Percentiles rank a stretch among this genome's conserved stretches.
These are phyloP conservation scores for Gaeumannomyces sp. DNA, from an alignment of 2,329 filamentous ascomycete genomes.

Conservation along the genomic window DNA sequence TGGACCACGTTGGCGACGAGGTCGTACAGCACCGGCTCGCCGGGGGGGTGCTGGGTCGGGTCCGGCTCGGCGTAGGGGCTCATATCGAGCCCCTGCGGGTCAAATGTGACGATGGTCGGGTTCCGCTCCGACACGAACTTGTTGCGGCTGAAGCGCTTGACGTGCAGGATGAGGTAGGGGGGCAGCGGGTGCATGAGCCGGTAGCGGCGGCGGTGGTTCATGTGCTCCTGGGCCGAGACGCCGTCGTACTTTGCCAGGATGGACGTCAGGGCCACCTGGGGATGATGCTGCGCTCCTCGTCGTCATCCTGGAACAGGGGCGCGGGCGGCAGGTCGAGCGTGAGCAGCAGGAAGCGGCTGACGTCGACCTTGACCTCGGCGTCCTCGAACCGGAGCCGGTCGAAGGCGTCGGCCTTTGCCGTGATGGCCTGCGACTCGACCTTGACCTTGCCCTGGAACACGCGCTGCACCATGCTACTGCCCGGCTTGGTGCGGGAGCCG, in stretches of 20 bases:
- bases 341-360: conserved; percentile 79
- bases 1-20: conserved; percentile 91
- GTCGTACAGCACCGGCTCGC: conserved; percentile 77
- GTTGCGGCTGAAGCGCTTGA: conserved; percentile 95
- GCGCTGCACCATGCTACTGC: conserved; percentile 79
- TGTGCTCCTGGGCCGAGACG: conserved; percentile 76
- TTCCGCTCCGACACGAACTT: conserved; percentile 96
- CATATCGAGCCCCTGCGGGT: conserved; percentile 71
- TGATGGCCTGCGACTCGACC: conserved; percentile 90
- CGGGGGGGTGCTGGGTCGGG: conserved; percentile 49
- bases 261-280: conserved; percentile 75
- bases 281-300: conserved; percentile 92
- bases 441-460: conserved; percentile 91
- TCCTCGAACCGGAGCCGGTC: conserved; percentile 92
- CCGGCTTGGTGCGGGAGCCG: conserved; percentile 79
- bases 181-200: conserved; percentile 85
- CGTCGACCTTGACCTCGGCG: conserved; percentile 69
- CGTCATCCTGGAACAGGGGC: conserved; percentile 94
- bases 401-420: conserved; percentile 77
- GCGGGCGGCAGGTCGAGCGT: conserved; percentile 89
- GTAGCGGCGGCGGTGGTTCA: conserved; percentile 83
- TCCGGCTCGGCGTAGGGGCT: conserved; percentile 88
- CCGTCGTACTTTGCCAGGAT: conserved; percentile 94
- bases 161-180: conserved; percentile 85
- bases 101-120: conserved; percentile 96